These are phyloP conservation scores for Pichia thaimueangensis DNA, from an alignment of 805 yeast genomes.

Conservation along the genomic window DNA sequence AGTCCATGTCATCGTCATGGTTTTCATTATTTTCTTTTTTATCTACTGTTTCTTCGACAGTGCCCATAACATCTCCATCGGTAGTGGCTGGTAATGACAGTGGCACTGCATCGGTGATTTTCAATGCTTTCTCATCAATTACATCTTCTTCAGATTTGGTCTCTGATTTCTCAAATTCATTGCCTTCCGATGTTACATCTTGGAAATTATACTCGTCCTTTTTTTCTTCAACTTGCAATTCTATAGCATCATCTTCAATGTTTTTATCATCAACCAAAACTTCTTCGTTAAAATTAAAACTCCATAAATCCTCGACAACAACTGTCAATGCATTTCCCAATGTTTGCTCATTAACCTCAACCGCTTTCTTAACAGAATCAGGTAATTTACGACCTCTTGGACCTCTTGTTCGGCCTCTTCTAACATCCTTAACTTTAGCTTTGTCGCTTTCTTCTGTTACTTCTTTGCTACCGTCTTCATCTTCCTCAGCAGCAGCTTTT, in stretches of 20 bases:
- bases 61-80: no score
- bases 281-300: constrained; percentile 17
- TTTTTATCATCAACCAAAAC: no score
- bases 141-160: not conserved
- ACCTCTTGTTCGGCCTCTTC: constrained; percentile 57
- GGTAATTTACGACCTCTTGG: constrained; percentile 73
- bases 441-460: constrained; percentile 1
- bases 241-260: no score
- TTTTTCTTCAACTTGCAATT: not conserved
- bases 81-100: no score
- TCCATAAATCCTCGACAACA: constrained; percentile 35
- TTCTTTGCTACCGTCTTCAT: not conserved
- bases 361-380: constrained; percentile 40
- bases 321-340: constrained; percentile 29
- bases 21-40: no score
- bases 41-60: no score
- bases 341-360: constrained; percentile 31
- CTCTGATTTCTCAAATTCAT: not conserved
- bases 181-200: not conserved
- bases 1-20: no score
- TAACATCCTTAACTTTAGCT: constrained; percentile 28
- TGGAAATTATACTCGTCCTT: not conserved
- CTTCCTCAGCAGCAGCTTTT: constrained; percentile 6
- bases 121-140: no score
- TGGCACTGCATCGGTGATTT: no score